These are phyloP conservation scores for Fistulifera pelliculosa DNA, from an alignment of 108 stramenopile genomes.

Conservation along the genomic window DNA sequence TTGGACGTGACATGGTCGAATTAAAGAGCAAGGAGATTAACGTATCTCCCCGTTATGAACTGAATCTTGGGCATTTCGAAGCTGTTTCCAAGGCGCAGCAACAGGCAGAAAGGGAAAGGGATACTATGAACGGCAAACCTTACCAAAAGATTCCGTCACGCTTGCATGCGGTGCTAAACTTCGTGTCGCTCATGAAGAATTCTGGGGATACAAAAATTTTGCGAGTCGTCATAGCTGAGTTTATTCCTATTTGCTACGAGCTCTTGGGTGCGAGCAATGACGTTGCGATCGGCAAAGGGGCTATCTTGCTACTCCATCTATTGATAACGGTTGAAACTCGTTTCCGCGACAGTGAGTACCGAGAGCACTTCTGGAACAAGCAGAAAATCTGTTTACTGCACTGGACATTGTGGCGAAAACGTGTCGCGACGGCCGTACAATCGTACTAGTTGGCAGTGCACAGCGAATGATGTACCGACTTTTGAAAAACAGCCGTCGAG, in stretches of 20 bases:
- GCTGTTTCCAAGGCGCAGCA: neutral
- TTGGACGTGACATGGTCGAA: constrained; percentile 10
- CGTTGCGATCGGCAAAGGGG: neutral
- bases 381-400: constrained; percentile 1
- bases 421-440: neutral
- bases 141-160: constrained; percentile 11
- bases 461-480: neutral
- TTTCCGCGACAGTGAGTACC: neutral
- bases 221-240: neutral
- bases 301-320: neutral
- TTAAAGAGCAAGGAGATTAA: no score
- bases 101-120: neutral
- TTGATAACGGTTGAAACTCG: neutral
- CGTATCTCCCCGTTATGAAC: neutral
- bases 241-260: constrained; percentile 10
- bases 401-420: constrained; percentile 5
- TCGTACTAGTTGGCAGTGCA: constrained; percentile 1
- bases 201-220: neutral
- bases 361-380: neutral
- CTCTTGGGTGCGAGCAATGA: constrained; percentile 5
- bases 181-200: constrained; percentile 1
- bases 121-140: constrained; percentile 1
- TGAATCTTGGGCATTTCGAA: neutral
- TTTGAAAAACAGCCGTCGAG: neutral
- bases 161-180: neutral